Conservation (phyloP, 2,329 filamentous ascomycete genomes). For the Alternaria arbusti region DNA sequence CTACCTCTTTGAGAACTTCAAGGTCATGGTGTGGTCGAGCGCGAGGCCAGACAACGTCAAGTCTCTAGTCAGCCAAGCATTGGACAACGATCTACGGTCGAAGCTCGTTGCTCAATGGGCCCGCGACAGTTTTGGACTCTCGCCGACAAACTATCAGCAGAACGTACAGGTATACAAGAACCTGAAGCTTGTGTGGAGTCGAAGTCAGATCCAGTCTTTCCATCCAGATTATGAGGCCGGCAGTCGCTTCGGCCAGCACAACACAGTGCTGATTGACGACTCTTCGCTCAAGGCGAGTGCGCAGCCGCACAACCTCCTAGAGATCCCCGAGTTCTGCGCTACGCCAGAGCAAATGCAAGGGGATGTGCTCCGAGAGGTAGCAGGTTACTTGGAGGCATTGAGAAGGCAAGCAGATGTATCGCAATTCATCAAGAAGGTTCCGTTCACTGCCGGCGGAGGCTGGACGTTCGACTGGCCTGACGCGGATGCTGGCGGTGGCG, state of each 20-base stretch:
- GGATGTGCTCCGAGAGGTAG: constrained; percentile 58
- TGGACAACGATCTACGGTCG: constrained; percentile 61
- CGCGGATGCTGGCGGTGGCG: constrained; percentile 13
- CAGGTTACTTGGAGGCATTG: constrained; percentile 60
- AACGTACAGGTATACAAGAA: constrained; percentile 92
- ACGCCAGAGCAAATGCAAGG: constrained; percentile 49
- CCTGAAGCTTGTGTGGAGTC: constrained; percentile 73
- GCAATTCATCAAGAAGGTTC: constrained; percentile 59
- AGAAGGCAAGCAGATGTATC: constrained; percentile 66
- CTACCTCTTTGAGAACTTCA: constrained; percentile 76
- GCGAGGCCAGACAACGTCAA: constrained; percentile 75
- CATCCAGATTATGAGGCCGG: constrained; percentile 49
- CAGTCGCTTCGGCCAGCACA: constrained; percentile 74
- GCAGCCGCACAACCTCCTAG: constrained; percentile 83
- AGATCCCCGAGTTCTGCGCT: constrained; percentile 77
- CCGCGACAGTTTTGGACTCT: constrained; percentile 76
- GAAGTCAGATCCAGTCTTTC: constrained; percentile 51
- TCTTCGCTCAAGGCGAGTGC: constrained; percentile 77
- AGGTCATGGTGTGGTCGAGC: constrained; percentile 90
- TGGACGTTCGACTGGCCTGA: constrained; percentile 40
- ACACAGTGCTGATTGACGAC: constrained; percentile 92
- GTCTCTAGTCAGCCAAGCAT: constrained; percentile 69
- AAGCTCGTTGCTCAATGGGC: constrained; percentile 76
- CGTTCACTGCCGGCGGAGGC: constrained; percentile 34
- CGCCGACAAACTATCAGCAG: constrained; percentile 65